Evolutionary conservation across 805 yeast genomes (phyloP).

Genomic region (Metschnikowia peoriensis): DNA sequence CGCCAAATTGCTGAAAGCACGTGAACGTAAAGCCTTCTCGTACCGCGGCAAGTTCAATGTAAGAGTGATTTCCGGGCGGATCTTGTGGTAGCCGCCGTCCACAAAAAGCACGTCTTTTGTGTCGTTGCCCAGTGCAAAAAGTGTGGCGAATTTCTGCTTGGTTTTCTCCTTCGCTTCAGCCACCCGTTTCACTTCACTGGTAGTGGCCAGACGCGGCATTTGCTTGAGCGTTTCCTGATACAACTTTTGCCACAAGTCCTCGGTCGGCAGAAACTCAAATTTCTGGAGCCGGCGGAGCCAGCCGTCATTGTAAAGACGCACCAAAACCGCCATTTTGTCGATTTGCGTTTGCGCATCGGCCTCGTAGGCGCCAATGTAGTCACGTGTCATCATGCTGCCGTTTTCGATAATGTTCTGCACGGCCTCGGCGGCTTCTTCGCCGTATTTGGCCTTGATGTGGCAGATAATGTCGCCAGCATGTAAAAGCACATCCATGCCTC

Average conservation of each 20-base stretch:
- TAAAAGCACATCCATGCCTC: slow-evolving; percentile 60
- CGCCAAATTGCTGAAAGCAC: slow-evolving; percentile 61
- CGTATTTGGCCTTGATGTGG: slow-evolving; percentile 46
- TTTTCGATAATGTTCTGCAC: slow-evolving; percentile 66
- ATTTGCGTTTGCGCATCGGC: slow-evolving; percentile 19
- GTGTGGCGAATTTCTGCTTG: slow-evolving; percentile 31
- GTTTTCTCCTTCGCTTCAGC: slow-evolving; percentile 63
- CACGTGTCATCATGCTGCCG: slow-evolving; percentile 63
- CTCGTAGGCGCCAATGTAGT: slow-evolving; percentile 33
- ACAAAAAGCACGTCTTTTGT: slow-evolving; percentile 26
- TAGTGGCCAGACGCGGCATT: slow-evolving; percentile 36
- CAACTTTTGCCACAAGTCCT: slow-evolving; percentile 38
- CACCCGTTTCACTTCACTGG: slow-evolving; percentile 40
- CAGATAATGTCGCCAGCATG: slow-evolving; percentile 76
- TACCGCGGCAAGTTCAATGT: slow-evolving; percentile 65
- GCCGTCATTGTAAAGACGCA: slow-evolving; percentile 31
- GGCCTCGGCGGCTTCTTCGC: slow-evolving; percentile 52
- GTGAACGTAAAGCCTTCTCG: slow-evolving; percentile 62
- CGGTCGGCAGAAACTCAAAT: slow-evolving; percentile 32
- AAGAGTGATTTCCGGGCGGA: slow-evolving; percentile 51
- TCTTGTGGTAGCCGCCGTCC: slow-evolving; percentile 38
- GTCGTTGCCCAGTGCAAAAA: slow-evolving; percentile 31
- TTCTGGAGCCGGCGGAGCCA: slow-evolving; percentile 36
- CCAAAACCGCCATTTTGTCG: slow-evolving; percentile 26
- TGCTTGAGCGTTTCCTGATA: slow-evolving; percentile 35